Evolutionary conservation across 768 basidiomycete genomes (phyloP).

Genomic region (Pulveroboletus sp.): DNA sequence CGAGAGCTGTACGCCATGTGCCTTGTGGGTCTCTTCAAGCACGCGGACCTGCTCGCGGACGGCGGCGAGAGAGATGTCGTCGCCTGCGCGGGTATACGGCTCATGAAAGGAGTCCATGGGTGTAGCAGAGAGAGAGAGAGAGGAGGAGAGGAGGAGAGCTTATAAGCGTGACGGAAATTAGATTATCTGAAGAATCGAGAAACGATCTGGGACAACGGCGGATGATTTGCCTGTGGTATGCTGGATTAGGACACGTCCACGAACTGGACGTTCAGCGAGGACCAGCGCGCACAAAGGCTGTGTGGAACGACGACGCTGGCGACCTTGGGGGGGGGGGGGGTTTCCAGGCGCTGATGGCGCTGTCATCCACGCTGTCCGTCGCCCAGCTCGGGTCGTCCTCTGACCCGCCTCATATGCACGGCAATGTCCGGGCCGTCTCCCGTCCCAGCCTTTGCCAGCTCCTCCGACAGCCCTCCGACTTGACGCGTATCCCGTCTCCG

Average conservation of each 20-base stretch:
- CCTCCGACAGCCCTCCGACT: not conserved
- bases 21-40: conserved; percentile 69
- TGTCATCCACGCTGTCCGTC: not conserved
- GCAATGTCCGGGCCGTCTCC: conserved; percentile 15
- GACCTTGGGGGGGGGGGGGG: too few relatives aligned
- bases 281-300: not conserved
- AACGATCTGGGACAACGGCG: conserved; percentile 16
- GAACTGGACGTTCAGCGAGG: not conserved
- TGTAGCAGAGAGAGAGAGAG: not conserved
- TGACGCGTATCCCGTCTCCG: not conserved
- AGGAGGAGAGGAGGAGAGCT: not conserved
- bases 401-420: not conserved
- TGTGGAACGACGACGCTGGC: not conserved
- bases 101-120: conserved; percentile 71
- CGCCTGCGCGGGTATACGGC: conserved; percentile 59
- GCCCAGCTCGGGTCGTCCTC: not conserved
- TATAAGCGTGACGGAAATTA: conserved; percentile 18
- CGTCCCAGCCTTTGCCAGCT: too few relatives aligned
- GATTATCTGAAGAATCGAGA: conserved; percentile 28
- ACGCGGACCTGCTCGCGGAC: conserved; percentile 66
- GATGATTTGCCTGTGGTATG: conserved; percentile 22
- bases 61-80: conserved; percentile 64
- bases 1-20: conserved; percentile 67
- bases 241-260: conserved; percentile 24
- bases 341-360: not conserved